These are phyloP conservation scores for Cytospora mali DNA, from an alignment of 2,329 filamentous ascomycete genomes.

Conservation along the genomic window DNA sequence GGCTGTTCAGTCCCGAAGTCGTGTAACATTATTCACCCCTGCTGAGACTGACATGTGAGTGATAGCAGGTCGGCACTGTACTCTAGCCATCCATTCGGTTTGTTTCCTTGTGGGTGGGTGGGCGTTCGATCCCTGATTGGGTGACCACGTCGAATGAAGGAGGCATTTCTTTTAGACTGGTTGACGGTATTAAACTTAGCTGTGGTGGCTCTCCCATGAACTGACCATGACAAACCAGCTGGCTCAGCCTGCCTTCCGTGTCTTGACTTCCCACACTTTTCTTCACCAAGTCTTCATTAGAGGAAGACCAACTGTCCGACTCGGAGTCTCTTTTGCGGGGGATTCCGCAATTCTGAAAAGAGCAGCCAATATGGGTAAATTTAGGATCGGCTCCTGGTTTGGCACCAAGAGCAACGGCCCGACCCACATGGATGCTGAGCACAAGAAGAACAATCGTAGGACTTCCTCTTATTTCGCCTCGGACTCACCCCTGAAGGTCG, in stretches of 20 bases:
- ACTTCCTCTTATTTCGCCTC: conserved; percentile 38
- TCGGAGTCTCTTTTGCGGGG: conserved; percentile 9
- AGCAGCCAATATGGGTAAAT: conserved; percentile 37
- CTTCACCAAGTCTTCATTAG: neutral
- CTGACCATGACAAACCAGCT: neutral
- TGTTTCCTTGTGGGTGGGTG: neutral
- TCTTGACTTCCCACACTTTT: neutral
- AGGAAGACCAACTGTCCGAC: neutral
- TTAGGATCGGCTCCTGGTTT: conserved; percentile 42
- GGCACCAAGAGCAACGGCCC: conserved; percentile 28
- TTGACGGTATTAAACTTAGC: neutral
- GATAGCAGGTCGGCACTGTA: neutral
- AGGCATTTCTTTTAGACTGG: neutral
- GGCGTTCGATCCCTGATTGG: neutral
- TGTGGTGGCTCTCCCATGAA: neutral
- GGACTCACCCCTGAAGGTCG: conserved; percentile 31
- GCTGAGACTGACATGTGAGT: conserved; percentile 10
- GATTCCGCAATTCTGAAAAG: neutral
- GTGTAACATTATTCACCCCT: conserved; percentile 17
- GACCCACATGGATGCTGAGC: conserved; percentile 32
- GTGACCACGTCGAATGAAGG: neutral
- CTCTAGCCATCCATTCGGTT: conserved; percentile 5
- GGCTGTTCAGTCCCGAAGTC: conserved; percentile 17
- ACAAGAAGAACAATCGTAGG: conserved; percentile 40
- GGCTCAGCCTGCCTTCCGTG: neutral